These are phyloP conservation scores for Saksenaea oblongispora DNA, from an alignment of 371 early-diverging fungal species.

Conservation along the genomic window DNA sequence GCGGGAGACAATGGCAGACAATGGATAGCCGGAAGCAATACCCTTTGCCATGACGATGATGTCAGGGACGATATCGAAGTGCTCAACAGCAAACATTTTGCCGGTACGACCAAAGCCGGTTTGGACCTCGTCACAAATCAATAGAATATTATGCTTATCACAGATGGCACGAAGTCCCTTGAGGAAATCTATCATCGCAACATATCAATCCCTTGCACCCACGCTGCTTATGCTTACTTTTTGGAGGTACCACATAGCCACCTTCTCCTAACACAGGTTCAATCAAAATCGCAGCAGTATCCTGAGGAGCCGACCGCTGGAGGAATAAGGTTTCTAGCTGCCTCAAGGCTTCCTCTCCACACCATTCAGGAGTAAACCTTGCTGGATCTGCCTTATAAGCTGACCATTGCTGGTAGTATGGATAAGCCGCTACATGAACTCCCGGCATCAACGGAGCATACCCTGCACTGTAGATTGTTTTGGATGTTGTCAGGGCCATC, in stretches of 20 bases:
- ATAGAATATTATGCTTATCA: constrained; percentile 45
- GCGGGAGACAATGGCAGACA: constrained; percentile 45
- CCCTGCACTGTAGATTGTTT: constrained; percentile 54
- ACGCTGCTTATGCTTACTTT: constrained; percentile 25
- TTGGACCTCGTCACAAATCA: constrained; percentile 39
- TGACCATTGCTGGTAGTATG: constrained; percentile 55
- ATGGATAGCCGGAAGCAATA: constrained; percentile 51
- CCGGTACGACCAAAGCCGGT: constrained; percentile 38
- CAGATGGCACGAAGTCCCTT: constrained; percentile 62
- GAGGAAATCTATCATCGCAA: constrained; percentile 58
- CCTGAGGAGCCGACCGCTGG: constrained; percentile 48
- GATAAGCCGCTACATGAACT: constrained; percentile 55
- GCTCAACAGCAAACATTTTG: constrained; percentile 47
- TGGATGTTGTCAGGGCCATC: constrained; percentile 59
- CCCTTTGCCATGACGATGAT: constrained; percentile 57
- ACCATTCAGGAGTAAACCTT: constrained; percentile 43
- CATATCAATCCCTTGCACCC: not conserved
- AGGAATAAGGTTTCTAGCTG: constrained; percentile 53
- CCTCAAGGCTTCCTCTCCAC: constrained; percentile 45
- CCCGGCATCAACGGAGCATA: constrained; percentile 61
- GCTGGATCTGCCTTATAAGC: constrained; percentile 43
- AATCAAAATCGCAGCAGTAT: constrained; percentile 76
- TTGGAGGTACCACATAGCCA: constrained; percentile 75
- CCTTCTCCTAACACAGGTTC: constrained; percentile 88
- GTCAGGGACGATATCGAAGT: constrained; percentile 40